phyloP scores from a whole-genome alignment of 495 filamentous ascomycete species.

The Lasiosphaeria hispida region DNA sequence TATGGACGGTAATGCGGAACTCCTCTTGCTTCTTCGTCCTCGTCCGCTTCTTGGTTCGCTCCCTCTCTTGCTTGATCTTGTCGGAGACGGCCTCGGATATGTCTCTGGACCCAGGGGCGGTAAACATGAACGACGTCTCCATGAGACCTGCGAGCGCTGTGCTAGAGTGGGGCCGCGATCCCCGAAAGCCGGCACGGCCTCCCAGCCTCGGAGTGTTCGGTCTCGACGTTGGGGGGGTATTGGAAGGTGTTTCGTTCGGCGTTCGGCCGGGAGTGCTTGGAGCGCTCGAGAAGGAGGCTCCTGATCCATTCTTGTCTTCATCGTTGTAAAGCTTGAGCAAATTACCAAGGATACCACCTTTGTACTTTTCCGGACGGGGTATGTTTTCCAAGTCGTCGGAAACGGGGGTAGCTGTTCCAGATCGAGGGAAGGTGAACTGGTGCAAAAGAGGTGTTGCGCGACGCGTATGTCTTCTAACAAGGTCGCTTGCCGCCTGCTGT shows the following conservation, averaged over 20 bases:
- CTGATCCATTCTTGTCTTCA: slow-evolving; percentile 17
- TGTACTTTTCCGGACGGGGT: slow-evolving; percentile 66
- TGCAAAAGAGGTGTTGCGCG: slow-evolving; percentile 19
- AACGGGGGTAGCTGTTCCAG: slow-evolving; percentile 29
- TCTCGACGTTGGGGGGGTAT: slow-evolving; percentile 39
- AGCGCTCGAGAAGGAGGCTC: slow-evolving; percentile 23
- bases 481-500: slow-evolving; percentile 23
- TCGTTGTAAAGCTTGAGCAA: slow-evolving; percentile 72
- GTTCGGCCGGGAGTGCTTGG: slow-evolving; percentile 27
- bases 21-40: slow-evolving; percentile 55
- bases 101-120: slow-evolving; percentile 29
- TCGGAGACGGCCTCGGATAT: slow-evolving; percentile 33
- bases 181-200: slow-evolving; percentile 62
- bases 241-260: slow-evolving; percentile 30
- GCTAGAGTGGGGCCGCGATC: slow-evolving; percentile 36
- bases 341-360: slow-evolving; percentile 71
- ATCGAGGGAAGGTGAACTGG: slow-evolving; percentile 8
- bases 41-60: slow-evolving; percentile 39
- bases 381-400: slow-evolving; percentile 60
- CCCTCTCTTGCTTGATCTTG: slow-evolving; percentile 34
- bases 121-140: slow-evolving; percentile 52
- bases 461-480: slow-evolving; percentile 26
- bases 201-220: slow-evolving; percentile 55
- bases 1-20: slow-evolving; percentile 81
- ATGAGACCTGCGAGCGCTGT: slow-evolving; percentile 53